Evolutionary conservation across 352 stramenopile species (phyloP), one percentile per base, ranked within the genome.

Genomic region (Phytophthora macrochlamydospora): DNA sequence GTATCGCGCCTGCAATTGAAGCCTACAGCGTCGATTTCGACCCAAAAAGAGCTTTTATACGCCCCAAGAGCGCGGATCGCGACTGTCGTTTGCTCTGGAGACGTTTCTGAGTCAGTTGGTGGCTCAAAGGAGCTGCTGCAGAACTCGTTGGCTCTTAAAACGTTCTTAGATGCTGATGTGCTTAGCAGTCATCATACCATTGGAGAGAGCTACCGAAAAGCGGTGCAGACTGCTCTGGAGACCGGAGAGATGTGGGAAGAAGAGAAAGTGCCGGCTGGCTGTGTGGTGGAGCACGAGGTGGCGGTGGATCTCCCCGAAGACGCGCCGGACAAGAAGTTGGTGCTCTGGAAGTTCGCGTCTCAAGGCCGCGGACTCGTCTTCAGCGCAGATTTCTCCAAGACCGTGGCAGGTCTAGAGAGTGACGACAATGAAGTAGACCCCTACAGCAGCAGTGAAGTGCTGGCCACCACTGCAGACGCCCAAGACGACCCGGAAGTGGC

Each of bases 291-390:
- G 37, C 64, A 71, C 3, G 45, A 68, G 3, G 33, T 71, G 9
- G n/a, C 50, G 45, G 43, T 79, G 11, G 40, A 64, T n/a, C 9
- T 53, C 42, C 29, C 24, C 4, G 52, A 44, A 43, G 55, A 40
- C 11, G 54, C 57, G 11, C 42, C 55, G n/a, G 2, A 11, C n/a
- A 65, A 66, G 28, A 56, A 56, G 29, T 12, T 82, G 7, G 57
- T 85, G 45, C 48, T 84, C 24, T 85, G 76, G 79, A 78, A 76
- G 51, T 88, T 78, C 46, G 32, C 43, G 24, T 82, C 71, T n/a
- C 57, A 76, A 49, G 71, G 67, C 13, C 33, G 53, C 14, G 62
- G 59, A 12, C 7, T 82, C 8, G 64, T 77, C 6, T 77, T 82
- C 29, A 63, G 68, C 57, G 76, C 67, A n/a, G 9, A 56, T 12